A percentile compares a stretch with the other conserved stretches of the same genome.
Evolutionary conservation across 2,329 filamentous ascomycete genomes (phyloP).

Genomic region (Aspergillus proliferans): DNA sequence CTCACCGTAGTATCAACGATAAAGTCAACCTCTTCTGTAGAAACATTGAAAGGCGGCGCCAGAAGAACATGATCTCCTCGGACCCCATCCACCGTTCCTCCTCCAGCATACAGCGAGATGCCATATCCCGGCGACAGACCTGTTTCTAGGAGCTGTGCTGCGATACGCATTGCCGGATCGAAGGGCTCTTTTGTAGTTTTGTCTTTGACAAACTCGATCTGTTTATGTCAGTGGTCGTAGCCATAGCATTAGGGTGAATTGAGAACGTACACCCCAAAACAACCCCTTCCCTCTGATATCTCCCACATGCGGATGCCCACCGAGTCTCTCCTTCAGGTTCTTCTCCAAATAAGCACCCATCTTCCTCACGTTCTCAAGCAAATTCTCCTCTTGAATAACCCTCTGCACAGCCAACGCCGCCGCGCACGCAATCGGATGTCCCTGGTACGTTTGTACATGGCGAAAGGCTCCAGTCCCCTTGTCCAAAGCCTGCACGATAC

Average conservation of each 20-base stretch:
- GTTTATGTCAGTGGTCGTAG: background rate
- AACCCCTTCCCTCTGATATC: constrained; percentile 54
- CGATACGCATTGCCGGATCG: constrained; percentile 38
- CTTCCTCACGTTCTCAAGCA: constrained; percentile 53
- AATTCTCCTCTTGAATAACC: constrained; percentile 51
- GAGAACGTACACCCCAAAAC: constrained; percentile 52
- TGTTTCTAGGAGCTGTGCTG: constrained; percentile 46
- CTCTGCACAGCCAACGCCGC: constrained; percentile 57
- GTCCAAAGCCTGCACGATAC: constrained; percentile 44
- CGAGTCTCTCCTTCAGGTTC: constrained; percentile 41
- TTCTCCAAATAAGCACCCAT: constrained; percentile 46
- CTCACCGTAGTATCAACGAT: constrained; percentile 48
- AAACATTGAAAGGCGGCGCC: constrained; percentile 63
- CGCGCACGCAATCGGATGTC: constrained; percentile 50
- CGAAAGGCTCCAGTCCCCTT: constrained; percentile 46
- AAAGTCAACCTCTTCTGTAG: constrained; percentile 48
- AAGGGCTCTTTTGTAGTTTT: constrained; percentile 52
- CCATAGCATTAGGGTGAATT: background rate
- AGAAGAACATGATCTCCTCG: constrained; percentile 64
- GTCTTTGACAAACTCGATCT: constrained; percentile 54
- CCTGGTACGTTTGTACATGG: constrained; percentile 59
- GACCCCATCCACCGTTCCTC: constrained; percentile 54
- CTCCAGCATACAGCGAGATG: constrained; percentile 59
- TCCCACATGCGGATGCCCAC: constrained; percentile 46
- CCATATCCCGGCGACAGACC: constrained; percentile 40